These are phyloP conservation scores for Xylaria sp. DNA, from an alignment of 2,329 filamentous ascomycete genomes.

Conservation along the genomic window DNA sequence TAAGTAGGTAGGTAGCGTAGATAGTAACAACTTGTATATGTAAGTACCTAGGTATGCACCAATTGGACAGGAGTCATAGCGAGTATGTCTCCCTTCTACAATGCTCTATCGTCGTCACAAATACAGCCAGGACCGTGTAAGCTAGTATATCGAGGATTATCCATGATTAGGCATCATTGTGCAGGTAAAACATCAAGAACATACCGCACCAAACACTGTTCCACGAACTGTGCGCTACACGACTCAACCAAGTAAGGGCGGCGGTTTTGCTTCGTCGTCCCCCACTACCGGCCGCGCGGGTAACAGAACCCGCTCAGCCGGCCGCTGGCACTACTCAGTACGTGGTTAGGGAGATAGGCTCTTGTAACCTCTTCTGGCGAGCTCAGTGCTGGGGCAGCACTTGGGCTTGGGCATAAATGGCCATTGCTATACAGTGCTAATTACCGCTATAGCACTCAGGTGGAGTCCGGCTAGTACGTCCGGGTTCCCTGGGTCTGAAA, in stretches of 20 bases:
- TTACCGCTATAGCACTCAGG: slow-evolving; percentile 7
- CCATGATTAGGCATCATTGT: neutral
- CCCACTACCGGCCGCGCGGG: slow-evolving; percentile 33
- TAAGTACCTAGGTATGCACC: no score
- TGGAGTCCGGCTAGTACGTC: neutral
- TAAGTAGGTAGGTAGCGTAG: neutral
- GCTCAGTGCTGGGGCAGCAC: neutral
- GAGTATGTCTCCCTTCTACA: neutral
- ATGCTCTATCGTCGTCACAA: neutral
- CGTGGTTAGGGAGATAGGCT: slow-evolving; percentile 22
- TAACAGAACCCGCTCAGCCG: slow-evolving; percentile 33
- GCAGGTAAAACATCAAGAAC: neutral
- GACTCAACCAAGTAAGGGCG: neutral
- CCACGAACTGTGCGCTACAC: slow-evolving; percentile 2
- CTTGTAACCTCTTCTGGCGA: slow-evolving; percentile 11
- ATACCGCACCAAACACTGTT: neutral
- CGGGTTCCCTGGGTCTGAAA: no score
- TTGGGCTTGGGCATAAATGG: neutral
- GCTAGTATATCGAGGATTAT: neutral
- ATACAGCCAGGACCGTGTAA: neutral
- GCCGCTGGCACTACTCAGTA: slow-evolving; percentile 23
- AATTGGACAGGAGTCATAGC: neutral
- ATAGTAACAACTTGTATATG: neutral
- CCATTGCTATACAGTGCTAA: slow-evolving; percentile 17
- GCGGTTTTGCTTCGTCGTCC: slow-evolving; percentile 11